Base-by-base conservation (phyloP, 768 basidiomycete species). In the Auricularia sp. region DNA sequence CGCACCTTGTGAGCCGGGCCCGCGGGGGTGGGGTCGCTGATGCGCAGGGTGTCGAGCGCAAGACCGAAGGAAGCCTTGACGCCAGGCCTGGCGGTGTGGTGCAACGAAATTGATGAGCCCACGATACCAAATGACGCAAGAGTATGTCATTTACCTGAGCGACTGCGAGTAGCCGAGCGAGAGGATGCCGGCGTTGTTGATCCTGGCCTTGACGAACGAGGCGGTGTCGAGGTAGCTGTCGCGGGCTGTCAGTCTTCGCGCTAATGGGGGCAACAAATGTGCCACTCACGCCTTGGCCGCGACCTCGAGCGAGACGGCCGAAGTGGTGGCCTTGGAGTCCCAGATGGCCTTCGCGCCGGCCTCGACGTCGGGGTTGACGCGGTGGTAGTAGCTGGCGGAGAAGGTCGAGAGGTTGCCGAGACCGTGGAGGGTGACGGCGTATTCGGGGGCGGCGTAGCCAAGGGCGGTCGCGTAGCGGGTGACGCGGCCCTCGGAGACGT, bases 381-480 rank as follows among this genome's bases (percentile, higher is more conserved):
- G 89, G 85, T 99, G 97, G 84, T 98, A 98, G 85, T 98, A 99
- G 77, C 89, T 92, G 66, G 96, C 97, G 63, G 89, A 82, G 82
- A 94, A 98, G 72, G 87, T 88, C 75, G 87, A 89, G 76, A 97
- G 78, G 85, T 97, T 98, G 82, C 91, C 89, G 74, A 98, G 85
- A 69, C 89, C 93, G 78, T 98, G 95, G 66, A 98, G 69, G 73
- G 95, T 93, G 75, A 98, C 85, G 67, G 94, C 89, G 77, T 95
- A 96, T 75, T 98, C 92, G 39, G 95, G 92, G 51, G 96, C 95
- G 73, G 91, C 94, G 86, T 89, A 98, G 71, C 96, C 97, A 70
- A 92, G 75, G 63, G 94, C 96, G 70, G 90, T 84, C 64, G 93
- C 89, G 79, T 97, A 99, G 72, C 90, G 89, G 74, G 89, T 89